These are phyloP conservation scores for Clonostachys rosea DNA, from an alignment of 2,329 filamentous ascomycete species.

Conservation along the genomic window DNA sequence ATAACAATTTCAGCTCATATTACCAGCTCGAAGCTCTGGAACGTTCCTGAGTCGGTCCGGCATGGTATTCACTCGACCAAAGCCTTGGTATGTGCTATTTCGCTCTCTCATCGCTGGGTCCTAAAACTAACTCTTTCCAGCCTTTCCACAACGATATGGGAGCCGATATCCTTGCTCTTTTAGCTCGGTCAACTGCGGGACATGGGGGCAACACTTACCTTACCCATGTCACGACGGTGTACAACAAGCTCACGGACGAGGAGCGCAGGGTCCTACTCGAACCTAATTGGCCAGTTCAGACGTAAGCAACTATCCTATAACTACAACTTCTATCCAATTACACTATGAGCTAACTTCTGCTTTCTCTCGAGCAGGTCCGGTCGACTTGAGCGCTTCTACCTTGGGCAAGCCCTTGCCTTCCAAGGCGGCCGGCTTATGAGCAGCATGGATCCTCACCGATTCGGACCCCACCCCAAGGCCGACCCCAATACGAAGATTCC, in stretches of 20 bases:
- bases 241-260: constrained; percentile 58
- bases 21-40: background rate
- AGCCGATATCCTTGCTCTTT: background rate
- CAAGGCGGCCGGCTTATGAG: no score
- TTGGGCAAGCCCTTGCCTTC: no score
- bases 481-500: no score
- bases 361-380: no score
- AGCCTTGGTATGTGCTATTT: background rate
- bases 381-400: no score
- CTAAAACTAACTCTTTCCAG: background rate
- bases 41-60: no score
- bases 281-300: constrained; percentile 35
- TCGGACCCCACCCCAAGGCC: no score
- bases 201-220: background rate
- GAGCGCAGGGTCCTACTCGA: constrained; percentile 50
- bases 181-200: background rate
- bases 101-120: background rate
- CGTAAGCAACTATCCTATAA: background rate
- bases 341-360: no score
- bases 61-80: background rate
- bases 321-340: no score
- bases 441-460: no score
- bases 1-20: no score
- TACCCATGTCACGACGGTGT: constrained; percentile 45
- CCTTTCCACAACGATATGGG: background rate